These are phyloP conservation scores for Ustilago curta DNA, from an alignment of 1,284 basidiomycete species.

Conservation along the genomic window DNA sequence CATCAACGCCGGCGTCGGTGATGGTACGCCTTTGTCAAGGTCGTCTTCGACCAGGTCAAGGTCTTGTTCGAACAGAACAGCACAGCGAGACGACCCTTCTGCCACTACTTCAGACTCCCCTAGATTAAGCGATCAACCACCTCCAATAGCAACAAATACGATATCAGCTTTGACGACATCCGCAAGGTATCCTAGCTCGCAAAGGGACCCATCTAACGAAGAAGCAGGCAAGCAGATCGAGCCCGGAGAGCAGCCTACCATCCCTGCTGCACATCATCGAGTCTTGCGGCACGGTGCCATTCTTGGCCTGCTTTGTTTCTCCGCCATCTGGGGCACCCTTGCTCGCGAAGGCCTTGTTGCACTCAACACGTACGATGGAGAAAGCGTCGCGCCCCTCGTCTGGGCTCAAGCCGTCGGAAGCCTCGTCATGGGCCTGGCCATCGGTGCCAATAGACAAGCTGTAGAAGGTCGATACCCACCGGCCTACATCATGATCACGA, in stretches of 20 bases:
- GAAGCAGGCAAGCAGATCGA: constrained; percentile 35
- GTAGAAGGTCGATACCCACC: constrained; percentile 69
- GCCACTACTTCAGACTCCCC: background rate
- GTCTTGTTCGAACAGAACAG: constrained; percentile 20
- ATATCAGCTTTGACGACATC: background rate
- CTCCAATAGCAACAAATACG: background rate
- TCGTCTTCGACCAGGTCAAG: constrained; percentile 18
- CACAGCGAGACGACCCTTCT: background rate
- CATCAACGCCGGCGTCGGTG: constrained; percentile 3
- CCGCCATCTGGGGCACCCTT: constrained; percentile 70
- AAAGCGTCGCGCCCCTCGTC: constrained; percentile 82
- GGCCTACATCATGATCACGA: constrained; percentile 86
- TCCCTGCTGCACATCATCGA: constrained; percentile 10
- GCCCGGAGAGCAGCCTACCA: background rate
- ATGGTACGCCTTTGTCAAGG: background rate
- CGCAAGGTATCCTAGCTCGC: constrained; percentile 10
- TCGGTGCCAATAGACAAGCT: constrained; percentile 38
- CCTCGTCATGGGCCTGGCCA: constrained; percentile 79
- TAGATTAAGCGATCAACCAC: background rate
- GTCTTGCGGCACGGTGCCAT: constrained; percentile 46
- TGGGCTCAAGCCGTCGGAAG: constrained; percentile 92
- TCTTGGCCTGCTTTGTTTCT: constrained; percentile 65
- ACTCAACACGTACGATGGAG: constrained; percentile 76
- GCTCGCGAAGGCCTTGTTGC: constrained; percentile 69
- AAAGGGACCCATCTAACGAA: constrained; percentile 5